Evolutionary conservation across 352 stramenopile species (phyloP).

Genomic region (Plasmopara viticola): DNA sequence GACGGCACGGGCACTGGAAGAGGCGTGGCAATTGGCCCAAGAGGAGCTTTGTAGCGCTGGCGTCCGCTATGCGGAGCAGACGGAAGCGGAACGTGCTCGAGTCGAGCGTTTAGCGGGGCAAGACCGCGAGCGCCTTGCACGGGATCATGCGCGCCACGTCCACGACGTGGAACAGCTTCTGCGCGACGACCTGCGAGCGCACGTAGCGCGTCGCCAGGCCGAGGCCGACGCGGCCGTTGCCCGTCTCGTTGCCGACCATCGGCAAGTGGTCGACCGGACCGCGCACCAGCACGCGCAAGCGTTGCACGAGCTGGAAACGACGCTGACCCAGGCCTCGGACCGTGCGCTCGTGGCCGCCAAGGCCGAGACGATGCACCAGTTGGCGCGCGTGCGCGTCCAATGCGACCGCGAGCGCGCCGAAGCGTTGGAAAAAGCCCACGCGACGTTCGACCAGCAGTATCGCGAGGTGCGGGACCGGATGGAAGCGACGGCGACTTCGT

Average conservation of each 20-base stretch:
- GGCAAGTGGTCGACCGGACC: conserved; percentile 15
- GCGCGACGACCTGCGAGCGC: conserved; percentile 13
- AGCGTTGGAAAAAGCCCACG: conserved; percentile 23
- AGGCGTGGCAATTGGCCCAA: conserved; percentile 20
- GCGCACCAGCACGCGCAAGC: conserved; percentile 19
- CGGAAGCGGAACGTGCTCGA: conserved; percentile 2
- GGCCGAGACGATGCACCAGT: conserved; percentile 28
- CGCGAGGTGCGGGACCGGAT: conserved; percentile 18
- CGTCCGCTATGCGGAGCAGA: conserved; percentile 9
- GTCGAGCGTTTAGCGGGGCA: conserved; percentile 9
- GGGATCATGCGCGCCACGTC: conserved; percentile 3
- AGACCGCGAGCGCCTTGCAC: conserved; percentile 9
- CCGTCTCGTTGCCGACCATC: conserved; percentile 13
- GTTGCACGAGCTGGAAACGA: conserved; percentile 21
- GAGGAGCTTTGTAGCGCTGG: conserved; percentile 27
- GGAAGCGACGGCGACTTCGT: conserved; percentile 16
- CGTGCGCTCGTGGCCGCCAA: conserved; percentile 29
- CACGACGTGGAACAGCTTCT: conserved; percentile 13
- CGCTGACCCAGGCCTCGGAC: conserved; percentile 19
- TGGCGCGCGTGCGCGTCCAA: conserved; percentile 20
- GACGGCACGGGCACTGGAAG: conserved; percentile 12
- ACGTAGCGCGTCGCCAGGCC: conserved; percentile 12
- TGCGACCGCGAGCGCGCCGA: conserved; percentile 39
- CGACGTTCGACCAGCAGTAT: conserved; percentile 23
- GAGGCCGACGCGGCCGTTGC: conserved; percentile 23